Percentiles rank a stretch among this genome's conserved stretches.
These are phyloP conservation scores for Licmophora abbreviata DNA, from an alignment of 108 stramenopile species.

Conservation along the genomic window DNA sequence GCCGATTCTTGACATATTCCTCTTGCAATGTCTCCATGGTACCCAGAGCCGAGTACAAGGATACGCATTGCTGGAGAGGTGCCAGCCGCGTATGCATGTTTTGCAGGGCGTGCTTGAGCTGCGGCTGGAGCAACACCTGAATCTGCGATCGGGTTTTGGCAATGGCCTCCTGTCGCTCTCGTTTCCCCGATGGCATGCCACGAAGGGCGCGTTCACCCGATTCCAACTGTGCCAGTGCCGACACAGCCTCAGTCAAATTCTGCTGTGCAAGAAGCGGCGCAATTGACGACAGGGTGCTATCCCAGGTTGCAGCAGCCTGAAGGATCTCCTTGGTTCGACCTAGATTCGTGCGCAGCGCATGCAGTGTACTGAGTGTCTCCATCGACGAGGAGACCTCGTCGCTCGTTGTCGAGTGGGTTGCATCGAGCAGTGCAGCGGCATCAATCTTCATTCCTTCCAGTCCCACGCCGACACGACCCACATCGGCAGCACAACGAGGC, in stretches of 20 bases:
- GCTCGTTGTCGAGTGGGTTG: constrained; percentile 5
- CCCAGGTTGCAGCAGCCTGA: constrained; percentile 70
- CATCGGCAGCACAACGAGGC: constrained; percentile 76
- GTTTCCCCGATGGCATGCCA: constrained; percentile 56
- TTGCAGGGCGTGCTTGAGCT: constrained; percentile 62
- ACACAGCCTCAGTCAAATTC: constrained; percentile 54
- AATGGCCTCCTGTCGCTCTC: constrained; percentile 47
- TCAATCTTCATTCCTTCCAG: constrained; percentile 61
- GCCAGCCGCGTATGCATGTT: constrained; percentile 63
- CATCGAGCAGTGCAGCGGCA: constrained; percentile 16
- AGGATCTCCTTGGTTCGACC: constrained; percentile 52
- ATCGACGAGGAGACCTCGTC: constrained; percentile 36
- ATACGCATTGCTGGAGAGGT: constrained; percentile 70
- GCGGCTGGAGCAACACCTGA: constrained; percentile 60
- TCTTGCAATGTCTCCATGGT: constrained; percentile 68
- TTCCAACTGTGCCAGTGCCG: constrained; percentile 51
- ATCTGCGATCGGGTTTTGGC: constrained; percentile 47
- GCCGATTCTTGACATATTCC: constrained; percentile 72
- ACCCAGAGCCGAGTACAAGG: constrained; percentile 51
- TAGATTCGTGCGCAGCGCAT: constrained; percentile 63
- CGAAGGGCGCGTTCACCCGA: constrained; percentile 54
- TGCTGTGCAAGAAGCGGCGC: constrained; percentile 40
- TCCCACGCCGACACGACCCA: constrained; percentile 51
- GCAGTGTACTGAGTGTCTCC: constrained; percentile 64
- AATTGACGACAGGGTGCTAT: constrained; percentile 51